Conservation (phyloP, 192 early-diverging fungal genomes). For the Coemansia sp. region DNA sequence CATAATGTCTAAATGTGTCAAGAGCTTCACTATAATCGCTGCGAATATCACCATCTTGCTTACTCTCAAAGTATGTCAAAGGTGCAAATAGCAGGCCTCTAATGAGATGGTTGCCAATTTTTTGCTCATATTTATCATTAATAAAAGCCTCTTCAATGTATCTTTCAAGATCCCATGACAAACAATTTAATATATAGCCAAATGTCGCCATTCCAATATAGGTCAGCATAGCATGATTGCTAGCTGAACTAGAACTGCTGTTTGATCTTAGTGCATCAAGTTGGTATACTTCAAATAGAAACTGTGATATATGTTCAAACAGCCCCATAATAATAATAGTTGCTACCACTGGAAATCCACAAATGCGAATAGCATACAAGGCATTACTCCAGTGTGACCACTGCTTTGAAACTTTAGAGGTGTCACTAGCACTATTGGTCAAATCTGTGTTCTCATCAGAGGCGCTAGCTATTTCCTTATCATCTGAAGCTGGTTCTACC, state of each 20-base stretch:
- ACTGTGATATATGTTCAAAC: no score
- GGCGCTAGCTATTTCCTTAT: neutral
- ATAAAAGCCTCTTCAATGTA: neutral
- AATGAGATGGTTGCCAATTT: neutral
- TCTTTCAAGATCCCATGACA: neutral
- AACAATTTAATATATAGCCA: no score
- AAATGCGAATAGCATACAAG: conserved; percentile 49
- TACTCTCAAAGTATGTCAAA: conserved; percentile 1
- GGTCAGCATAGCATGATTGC: no score
- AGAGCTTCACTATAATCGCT: no score
- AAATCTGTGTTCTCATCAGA: neutral
- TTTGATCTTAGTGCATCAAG: no score
- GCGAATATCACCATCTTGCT: no score
- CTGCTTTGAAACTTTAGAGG: neutral
- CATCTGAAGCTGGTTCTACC: neutral
- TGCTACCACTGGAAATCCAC: neutral
- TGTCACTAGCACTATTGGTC: neutral
- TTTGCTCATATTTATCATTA: neutral
- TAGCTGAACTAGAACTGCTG: no score
- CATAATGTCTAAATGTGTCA: no score
- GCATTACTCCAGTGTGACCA: conserved; percentile 53
- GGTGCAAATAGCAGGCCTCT: neutral
- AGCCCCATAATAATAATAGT: no score
- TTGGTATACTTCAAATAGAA: no score
- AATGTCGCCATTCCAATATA: neutral